Percentiles rank a stretch among this genome's conserved stretches.
Evolutionary conservation across 2,329 filamentous ascomycete genomes (phyloP).

Genomic region (Coniochaeta sp.): DNA sequence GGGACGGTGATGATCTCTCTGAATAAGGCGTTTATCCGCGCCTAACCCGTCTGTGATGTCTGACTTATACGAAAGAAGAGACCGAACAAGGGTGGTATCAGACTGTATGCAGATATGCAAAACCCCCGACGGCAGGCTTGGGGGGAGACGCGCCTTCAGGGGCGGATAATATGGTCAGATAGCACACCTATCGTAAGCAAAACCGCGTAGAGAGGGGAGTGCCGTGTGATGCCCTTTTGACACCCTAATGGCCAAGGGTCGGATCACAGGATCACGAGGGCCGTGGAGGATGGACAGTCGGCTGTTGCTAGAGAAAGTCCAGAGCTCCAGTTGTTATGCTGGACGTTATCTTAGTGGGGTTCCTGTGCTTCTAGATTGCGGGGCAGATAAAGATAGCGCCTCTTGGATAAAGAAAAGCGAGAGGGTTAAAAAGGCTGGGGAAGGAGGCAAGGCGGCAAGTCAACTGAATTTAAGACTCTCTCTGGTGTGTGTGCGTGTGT

Average conservation of each 20-base stretch:
- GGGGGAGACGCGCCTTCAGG: background rate
- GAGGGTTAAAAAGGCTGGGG: background rate
- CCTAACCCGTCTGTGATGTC: background rate
- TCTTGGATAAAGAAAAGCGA: background rate
- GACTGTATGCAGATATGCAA: background rate
- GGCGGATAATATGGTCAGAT: slow-evolving; percentile 1
- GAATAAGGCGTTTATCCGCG: background rate
- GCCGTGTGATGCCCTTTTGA: background rate
- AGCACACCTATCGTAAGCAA: slow-evolving; percentile 2
- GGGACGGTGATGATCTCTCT: background rate
- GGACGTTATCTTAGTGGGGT: slow-evolving; percentile 2
- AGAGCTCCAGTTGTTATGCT: background rate
- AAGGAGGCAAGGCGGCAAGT: slow-evolving; percentile 1
- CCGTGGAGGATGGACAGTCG: slow-evolving; percentile 1
- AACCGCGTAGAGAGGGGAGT: too few relatives aligned
- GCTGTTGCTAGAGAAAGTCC: background rate
- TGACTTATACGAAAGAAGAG: slow-evolving; percentile 1
- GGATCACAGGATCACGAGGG: background rate
- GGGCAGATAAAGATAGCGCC: slow-evolving; percentile 1
- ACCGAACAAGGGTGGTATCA: background rate
- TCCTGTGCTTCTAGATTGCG: background rate
- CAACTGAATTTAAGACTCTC: background rate
- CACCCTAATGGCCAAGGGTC: background rate
- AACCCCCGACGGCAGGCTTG: background rate
- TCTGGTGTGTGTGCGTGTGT: background rate